Conservation (phyloP, 805 yeast genomes). For the Saccharomycodes ludwigii region DNA sequence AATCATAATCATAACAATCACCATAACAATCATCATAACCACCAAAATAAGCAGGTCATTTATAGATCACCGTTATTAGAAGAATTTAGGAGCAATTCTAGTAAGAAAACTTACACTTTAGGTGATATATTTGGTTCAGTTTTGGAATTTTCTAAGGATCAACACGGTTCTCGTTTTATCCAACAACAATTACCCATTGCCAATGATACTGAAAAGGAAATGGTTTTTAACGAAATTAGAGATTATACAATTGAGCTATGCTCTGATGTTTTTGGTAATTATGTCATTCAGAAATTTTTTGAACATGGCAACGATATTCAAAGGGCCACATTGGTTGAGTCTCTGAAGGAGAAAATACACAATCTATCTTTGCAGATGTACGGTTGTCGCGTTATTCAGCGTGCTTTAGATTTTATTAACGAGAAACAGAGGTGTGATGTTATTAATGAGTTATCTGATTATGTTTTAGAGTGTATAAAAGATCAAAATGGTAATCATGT, state of each 20-base stretch:
- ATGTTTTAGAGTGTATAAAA: slow-evolving; percentile 59
- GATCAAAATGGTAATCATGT: slow-evolving; percentile 99
- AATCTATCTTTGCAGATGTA: slow-evolving; percentile 85
- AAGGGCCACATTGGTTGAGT: slow-evolving; percentile 49
- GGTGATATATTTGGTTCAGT: slow-evolving; percentile 78
- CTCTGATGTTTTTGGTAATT: slow-evolving; percentile 97
- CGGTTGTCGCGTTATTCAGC: slow-evolving; percentile 94
- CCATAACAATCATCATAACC: slow-evolving; percentile 11
- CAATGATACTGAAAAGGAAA: slow-evolving; percentile 57
- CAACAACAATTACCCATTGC: slow-evolving; percentile 74
- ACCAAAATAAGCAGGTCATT: slow-evolving; percentile 31
- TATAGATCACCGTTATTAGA: slow-evolving; percentile 72
- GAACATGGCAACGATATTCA: slow-evolving; percentile 71
- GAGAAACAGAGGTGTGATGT: slow-evolving; percentile 53
- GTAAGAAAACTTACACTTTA: slow-evolving; percentile 44
- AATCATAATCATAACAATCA: slow-evolving; percentile 8
- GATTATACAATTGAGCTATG: slow-evolving; percentile 63
- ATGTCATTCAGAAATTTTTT: slow-evolving; percentile 88
- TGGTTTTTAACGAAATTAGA: slow-evolving; percentile 72
- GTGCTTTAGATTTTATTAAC: slow-evolving; percentile 68
- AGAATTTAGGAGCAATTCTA: slow-evolving; percentile 60
- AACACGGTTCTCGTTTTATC: slow-evolving; percentile 92
- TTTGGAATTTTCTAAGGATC: slow-evolving; percentile 86
- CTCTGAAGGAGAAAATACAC: slow-evolving; percentile 65
- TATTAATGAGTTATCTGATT: slow-evolving; percentile 55